Conservation (phyloP, 805 yeast genomes). For the Candida germanica region DNA sequence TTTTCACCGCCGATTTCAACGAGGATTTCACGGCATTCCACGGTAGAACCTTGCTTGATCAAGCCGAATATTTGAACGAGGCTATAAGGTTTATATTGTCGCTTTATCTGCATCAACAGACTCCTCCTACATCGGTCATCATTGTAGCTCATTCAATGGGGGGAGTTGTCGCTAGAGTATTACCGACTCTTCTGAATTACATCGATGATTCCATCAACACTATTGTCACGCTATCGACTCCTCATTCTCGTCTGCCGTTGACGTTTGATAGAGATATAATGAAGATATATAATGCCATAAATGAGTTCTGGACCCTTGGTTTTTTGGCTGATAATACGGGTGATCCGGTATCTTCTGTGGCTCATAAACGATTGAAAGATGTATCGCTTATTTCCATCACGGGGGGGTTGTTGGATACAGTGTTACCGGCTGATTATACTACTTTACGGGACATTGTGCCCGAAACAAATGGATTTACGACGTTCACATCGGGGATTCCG, state of each 20-base stretch:
- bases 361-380: slow-evolving; percentile 47
- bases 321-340: slow-evolving; percentile 26
- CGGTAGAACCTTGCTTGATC: slow-evolving; percentile 89
- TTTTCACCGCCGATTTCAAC: slow-evolving; percentile 89
- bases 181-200: slow-evolving; percentile 79
- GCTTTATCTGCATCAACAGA: slow-evolving; percentile 48
- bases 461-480: slow-evolving; percentile 71
- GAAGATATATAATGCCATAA: slow-evolving; percentile 67
- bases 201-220: slow-evolving; percentile 71
- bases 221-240: slow-evolving; percentile 81
- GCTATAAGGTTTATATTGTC: slow-evolving; percentile 75
- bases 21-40: slow-evolving; percentile 96
- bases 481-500: slow-evolving; percentile 82
- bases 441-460: slow-evolving; percentile 71
- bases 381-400: slow-evolving; percentile 80
- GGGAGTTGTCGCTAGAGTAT: slow-evolving; percentile 86
- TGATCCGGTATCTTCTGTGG: slow-evolving; percentile 26
- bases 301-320: slow-evolving; percentile 76
- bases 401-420: slow-evolving; percentile 77
- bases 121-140: slow-evolving; percentile 67
- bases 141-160: slow-evolving; percentile 96
- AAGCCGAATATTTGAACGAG: slow-evolving; percentile 88
- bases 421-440: slow-evolving; percentile 89
- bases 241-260: slow-evolving; percentile 89
- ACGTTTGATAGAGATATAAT: slow-evolving; percentile 89